Base-by-base conservation (phyloP, 768 basidiomycete genomes). In the Pleurotus tuoliensis region DNA sequence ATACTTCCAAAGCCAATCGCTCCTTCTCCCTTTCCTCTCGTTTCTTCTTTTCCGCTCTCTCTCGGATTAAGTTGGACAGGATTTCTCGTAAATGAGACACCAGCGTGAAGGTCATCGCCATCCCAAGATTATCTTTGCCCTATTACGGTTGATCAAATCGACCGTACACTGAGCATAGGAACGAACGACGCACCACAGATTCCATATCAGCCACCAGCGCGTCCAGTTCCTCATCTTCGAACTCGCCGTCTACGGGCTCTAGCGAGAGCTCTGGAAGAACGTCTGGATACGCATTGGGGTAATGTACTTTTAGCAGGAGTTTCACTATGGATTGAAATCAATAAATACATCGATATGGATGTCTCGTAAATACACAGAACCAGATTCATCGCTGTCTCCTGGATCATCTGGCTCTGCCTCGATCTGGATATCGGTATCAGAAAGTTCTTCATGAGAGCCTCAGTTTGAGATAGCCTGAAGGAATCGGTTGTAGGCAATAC, bases 101-200 rank as follows among this genome's bases (percentile, higher is more conserved):
- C 15, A 99, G 77, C 0, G 96, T 94, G 67, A 97, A 99, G 15
- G 94, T 95, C 94, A 98, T 98, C 2, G 97, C 94, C 88, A 95
- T 95, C 43, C 93, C 93, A 18, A 92, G 65, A 68, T 90, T 94
- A 66, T 94, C 92, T 66, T 88, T 82, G 55, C 89, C 90, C 88
- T 91, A 53, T 22, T 44, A 37, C 53, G 50, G 27, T n/a, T 34
- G 30, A 34, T 34, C 30, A 9, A 27, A 13, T 44, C 3, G 13
- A 24, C 20, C 27, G 9, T 11, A 3, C 11, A n/a, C 22, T 20
- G 5, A 16, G 12, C 15, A 20, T 8, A 20, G 30, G 46, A 4
- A 27, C 15, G 50, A 50, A 24, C 30, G 40, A 73, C 83, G 57
- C 69, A 87, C 86, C 66, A 85, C 76, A 63, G 73, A 73, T 60